Evolutionary conservation across 805 yeast species (phyloP).

Genomic region (Sugiyamaella lignohabitans): DNA sequence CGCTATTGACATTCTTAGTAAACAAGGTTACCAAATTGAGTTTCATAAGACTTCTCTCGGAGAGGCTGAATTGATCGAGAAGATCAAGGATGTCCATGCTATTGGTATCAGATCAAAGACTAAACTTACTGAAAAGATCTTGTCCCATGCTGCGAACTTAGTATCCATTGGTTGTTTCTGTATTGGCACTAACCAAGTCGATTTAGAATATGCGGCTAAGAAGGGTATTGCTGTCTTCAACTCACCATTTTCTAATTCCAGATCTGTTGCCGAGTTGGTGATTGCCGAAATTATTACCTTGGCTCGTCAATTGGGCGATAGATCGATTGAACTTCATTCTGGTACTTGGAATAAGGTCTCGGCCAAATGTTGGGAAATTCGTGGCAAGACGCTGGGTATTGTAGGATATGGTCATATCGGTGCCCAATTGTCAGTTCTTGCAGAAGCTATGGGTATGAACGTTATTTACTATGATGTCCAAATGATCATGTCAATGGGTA

Average conservation of each 20-base stretch:
- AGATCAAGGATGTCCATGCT: constrained; percentile 89
- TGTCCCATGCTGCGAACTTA: constrained; percentile 82
- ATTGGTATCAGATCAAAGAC: constrained; percentile 98
- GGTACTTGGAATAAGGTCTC: constrained; percentile 98
- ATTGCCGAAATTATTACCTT: constrained; percentile 89
- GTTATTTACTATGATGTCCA: constrained; percentile 87
- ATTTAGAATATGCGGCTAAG: constrained; percentile 83
- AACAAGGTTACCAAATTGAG: constrained; percentile 97
- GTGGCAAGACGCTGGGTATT: constrained; percentile 97
- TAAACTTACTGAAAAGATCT: constrained; percentile 68
- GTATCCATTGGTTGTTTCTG: constrained; percentile 96
- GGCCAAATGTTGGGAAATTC: constrained; percentile 95
- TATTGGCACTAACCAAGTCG: constrained; percentile 98
- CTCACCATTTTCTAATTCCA: constrained; percentile 96
- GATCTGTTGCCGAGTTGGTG: constrained; percentile 97
- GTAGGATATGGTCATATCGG: constrained; percentile 99
- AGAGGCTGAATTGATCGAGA: constrained; percentile 91
- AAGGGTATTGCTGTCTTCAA: constrained; percentile 94
- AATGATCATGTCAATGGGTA: constrained; percentile 95
- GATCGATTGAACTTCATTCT: constrained; percentile 90
- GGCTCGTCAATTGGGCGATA: constrained; percentile 95
- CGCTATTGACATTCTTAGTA: constrained; percentile 75
- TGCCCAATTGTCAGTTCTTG: constrained; percentile 89
- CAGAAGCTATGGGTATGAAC: constrained; percentile 97
- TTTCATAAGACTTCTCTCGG: constrained; percentile 81